These are phyloP conservation scores for Cryphonectria parasitica DNA, from an alignment of 2,329 filamentous ascomycete genomes.

Conservation along the genomic window DNA sequence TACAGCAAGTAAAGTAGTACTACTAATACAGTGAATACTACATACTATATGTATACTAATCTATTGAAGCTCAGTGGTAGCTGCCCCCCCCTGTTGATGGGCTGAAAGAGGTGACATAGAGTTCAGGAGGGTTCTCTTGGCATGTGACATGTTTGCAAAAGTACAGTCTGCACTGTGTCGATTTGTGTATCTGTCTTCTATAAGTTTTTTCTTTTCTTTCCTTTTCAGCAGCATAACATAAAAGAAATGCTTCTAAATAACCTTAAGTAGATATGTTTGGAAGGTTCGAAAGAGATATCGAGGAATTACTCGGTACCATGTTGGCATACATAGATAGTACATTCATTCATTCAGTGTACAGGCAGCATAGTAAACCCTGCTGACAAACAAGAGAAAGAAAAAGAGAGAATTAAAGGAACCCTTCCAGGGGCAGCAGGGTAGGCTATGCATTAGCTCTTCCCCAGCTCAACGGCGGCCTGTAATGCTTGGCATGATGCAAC, in stretches of 20 bases:
- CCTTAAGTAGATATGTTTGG: background rate
- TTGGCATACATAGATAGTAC: too few relatives aligned
- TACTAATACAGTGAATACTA: background rate
- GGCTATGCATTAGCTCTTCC: slow-evolving; percentile 1
- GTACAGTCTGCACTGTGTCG: background rate
- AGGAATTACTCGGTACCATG: too few relatives aligned
- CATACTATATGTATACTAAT: slow-evolving; percentile 3
- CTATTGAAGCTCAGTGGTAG: slow-evolving; percentile 19
- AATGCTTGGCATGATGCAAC: slow-evolving; percentile 1
- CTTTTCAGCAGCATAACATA: background rate
- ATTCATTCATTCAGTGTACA: too few relatives aligned
- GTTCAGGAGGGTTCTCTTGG: background rate
- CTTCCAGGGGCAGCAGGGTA: background rate
- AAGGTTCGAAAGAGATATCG: too few relatives aligned
- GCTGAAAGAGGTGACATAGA: background rate
- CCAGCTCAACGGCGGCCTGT: background rate
- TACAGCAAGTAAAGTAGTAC: background rate
- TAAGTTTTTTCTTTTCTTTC: background rate
- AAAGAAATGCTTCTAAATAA: background rate
- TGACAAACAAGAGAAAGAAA: too few relatives aligned
- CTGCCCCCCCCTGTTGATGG: background rate
- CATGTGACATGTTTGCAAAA: background rate
- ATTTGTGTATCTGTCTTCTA: background rate
- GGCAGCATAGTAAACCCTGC: background rate
- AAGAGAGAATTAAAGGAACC: background rate